phyloP scores from a whole-genome alignment of 2,329 filamentous ascomycete genomes.

The Sporothrix humicola region DNA sequence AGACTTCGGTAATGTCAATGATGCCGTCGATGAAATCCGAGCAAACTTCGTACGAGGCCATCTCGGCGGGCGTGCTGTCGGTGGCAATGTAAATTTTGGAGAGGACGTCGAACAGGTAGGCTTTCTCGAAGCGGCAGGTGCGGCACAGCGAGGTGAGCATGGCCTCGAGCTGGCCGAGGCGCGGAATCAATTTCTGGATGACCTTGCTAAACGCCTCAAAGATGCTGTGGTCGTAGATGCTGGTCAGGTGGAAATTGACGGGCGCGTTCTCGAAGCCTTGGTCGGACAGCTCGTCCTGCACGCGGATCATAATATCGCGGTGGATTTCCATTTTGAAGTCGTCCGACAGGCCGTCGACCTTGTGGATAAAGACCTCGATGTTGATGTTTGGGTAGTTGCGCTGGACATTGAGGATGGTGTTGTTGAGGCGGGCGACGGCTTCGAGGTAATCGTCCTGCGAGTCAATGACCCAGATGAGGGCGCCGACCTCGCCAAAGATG shows the following conservation, averaged over 20 bases:
- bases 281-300: constrained; percentile 94
- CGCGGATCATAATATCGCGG: constrained; percentile 93
- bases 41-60: constrained; percentile 97
- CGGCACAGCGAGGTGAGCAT: constrained; percentile 93
- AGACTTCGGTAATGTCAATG: constrained; percentile 94
- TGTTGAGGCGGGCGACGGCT: constrained; percentile 83
- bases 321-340: constrained; percentile 97
- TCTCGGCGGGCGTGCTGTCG: constrained; percentile 89
- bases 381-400: constrained; percentile 91
- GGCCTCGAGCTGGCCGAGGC: constrained; percentile 88
- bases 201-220: constrained; percentile 99
- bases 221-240: constrained; percentile 95
- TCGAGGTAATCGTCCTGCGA: constrained; percentile 98
- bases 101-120: constrained; percentile 95
- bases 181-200: constrained; percentile 95
- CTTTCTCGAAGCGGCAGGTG: constrained; percentile 95
- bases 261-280: constrained; percentile 91
- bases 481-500: constrained; percentile 92
- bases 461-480: constrained; percentile 97
- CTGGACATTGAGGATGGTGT: constrained; percentile 87
- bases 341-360: constrained; percentile 95
- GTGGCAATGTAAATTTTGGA: constrained; percentile 99
- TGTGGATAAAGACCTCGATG: constrained; percentile 98
- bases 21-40: constrained; percentile 99
- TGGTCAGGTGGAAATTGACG: constrained; percentile 93